A percentile compares a stretch with the other conserved stretches of the same genome.
phyloP scores from a whole-genome alignment of 805 yeast genomes.

The Candida ficus region DNA sequence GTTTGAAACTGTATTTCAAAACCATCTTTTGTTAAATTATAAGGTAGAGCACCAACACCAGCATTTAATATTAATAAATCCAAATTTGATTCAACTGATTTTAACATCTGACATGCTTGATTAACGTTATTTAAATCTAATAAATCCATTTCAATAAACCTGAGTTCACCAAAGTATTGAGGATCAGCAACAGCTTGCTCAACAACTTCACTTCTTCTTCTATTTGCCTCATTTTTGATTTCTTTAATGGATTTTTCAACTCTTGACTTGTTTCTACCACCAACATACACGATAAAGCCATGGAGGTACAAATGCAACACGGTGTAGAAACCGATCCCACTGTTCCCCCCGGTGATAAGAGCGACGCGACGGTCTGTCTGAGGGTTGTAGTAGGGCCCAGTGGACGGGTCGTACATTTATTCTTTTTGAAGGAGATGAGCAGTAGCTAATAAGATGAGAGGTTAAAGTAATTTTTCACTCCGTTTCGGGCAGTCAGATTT shows the following conservation, averaged over 20 bases:
- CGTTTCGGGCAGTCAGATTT: too few relatives aligned
- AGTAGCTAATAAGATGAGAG: not conserved
- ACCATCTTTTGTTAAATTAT: slow-evolving; percentile 54
- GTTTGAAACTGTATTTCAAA: slow-evolving; percentile 80
- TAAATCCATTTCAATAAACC: slow-evolving; percentile 52
- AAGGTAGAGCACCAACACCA: slow-evolving; percentile 77
- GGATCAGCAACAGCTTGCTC: slow-evolving; percentile 18
- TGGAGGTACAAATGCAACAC: slow-evolving; percentile 72
- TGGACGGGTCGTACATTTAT: slow-evolving; percentile 8
- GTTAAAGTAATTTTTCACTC: not conserved
- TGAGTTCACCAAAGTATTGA: slow-evolving; percentile 42
- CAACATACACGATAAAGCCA: slow-evolving; percentile 71
- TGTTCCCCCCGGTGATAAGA: slow-evolving; percentile 74
- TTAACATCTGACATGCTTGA: slow-evolving; percentile 43
- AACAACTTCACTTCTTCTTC: slow-evolving; percentile 9
- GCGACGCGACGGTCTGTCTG: slow-evolving; percentile 52
- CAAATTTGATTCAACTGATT: slow-evolving; percentile 40
- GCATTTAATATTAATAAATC: slow-evolving; percentile 73
- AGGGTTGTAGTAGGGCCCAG: slow-evolving; percentile 56
- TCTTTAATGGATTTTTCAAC: slow-evolving; percentile 54
- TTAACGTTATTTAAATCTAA: slow-evolving; percentile 38
- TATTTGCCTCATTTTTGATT: slow-evolving; percentile 47
- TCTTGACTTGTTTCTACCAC: slow-evolving; percentile 58
- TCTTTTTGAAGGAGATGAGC: too few relatives aligned
- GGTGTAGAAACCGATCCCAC: slow-evolving; percentile 77